Evolutionary conservation across 2,329 filamentous ascomycete genomes (phyloP).

Genomic region (Chalaropsis thielavioides): DNA sequence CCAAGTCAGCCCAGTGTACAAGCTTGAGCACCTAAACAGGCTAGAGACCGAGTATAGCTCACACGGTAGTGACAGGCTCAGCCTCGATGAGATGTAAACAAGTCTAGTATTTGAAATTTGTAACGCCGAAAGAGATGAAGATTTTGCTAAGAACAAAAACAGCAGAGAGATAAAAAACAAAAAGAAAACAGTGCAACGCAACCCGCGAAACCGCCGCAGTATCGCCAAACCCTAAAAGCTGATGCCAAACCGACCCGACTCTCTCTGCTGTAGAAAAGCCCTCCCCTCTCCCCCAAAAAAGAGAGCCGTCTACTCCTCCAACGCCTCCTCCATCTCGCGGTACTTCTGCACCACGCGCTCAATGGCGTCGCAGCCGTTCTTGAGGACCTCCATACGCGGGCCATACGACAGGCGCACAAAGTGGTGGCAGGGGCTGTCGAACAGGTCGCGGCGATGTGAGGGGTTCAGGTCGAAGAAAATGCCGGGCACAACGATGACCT

Average conservation of each 20-base stretch:
- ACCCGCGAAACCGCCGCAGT: background rate
- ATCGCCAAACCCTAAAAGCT: background rate
- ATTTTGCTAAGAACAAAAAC: background rate
- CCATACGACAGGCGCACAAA: conserved; percentile 79
- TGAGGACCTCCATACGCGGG: conserved; percentile 63
- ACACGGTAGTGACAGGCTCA: background rate
- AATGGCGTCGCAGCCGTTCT: conserved; percentile 70
- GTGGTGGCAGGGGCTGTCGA: conserved; percentile 88
- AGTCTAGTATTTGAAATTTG: background rate
- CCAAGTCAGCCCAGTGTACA: too few species aligned
- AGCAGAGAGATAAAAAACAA: background rate
- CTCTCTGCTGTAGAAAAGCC: background rate
- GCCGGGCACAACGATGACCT: conserved; percentile 89
- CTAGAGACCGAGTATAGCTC: background rate
- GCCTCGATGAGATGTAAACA: background rate
- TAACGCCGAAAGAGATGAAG: background rate
- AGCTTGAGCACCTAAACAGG: too few species aligned
- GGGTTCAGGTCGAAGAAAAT: conserved; percentile 98
- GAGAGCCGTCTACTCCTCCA: conserved; percentile 13
- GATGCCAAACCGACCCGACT: too few species aligned
- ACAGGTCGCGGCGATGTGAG: conserved; percentile 72
- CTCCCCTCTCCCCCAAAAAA: background rate
- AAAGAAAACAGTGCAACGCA: background rate
- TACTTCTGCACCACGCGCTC: conserved; percentile 66
- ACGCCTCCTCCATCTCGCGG: conserved; percentile 22